Conservation (phyloP, 2,329 filamentous ascomycete genomes). For the Verticillium tricorpus region DNA sequence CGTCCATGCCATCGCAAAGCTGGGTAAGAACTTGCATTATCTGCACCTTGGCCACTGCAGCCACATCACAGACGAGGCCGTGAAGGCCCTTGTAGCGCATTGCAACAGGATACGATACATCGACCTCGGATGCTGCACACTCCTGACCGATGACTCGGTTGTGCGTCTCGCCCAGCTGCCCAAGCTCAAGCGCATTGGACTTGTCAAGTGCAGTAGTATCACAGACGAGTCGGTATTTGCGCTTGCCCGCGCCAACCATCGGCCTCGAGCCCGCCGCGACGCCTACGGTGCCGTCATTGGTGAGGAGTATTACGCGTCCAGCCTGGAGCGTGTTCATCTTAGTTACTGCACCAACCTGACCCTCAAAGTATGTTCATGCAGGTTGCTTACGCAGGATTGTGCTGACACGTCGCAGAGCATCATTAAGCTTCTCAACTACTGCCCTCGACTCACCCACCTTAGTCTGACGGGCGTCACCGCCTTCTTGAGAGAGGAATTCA, state of each 20-base stretch:
- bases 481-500: constrained; percentile 81
- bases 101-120: constrained; percentile 98
- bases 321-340: constrained; percentile 88
- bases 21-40: constrained; percentile 96
- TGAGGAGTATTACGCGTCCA: constrained; percentile 54
- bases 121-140: constrained; percentile 89
- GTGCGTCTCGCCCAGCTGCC: constrained; percentile 79
- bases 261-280: constrained; percentile 44
- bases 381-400: background rate
- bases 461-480: constrained; percentile 91
- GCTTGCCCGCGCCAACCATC: constrained; percentile 66
- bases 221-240: constrained; percentile 86
- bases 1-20: constrained; percentile 78
- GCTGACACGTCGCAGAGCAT: constrained; percentile 62
- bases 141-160: constrained; percentile 84
- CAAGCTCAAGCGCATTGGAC: constrained; percentile 88
- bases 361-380: constrained; percentile 58
- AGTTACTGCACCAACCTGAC: constrained; percentile 90
- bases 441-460: constrained; percentile 86
- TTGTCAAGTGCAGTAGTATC: constrained; percentile 90
- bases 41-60: constrained; percentile 92
- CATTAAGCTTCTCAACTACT: constrained; percentile 81
- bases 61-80: constrained; percentile 84
- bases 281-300: constrained; percentile 40
- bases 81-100: constrained; percentile 74